Conservation (phyloP, 805 yeast genomes). For the Hanseniaspora vineae region DNA sequence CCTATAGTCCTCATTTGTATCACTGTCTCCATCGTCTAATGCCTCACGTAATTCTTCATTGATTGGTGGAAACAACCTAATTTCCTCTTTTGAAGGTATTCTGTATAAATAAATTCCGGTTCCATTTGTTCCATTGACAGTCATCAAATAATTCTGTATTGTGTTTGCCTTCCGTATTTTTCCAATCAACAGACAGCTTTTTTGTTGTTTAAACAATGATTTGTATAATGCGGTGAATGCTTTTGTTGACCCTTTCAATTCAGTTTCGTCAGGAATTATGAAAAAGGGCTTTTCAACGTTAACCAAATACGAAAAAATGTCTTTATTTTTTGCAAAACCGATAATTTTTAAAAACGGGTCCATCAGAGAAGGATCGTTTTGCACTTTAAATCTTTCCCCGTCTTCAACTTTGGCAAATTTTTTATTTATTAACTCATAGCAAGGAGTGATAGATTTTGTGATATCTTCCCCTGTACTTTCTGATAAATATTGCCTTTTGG, state of each 20-base stretch:
- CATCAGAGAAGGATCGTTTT: constrained; percentile 20
- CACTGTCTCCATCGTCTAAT: neutral
- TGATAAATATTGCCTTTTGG: constrained; percentile 28
- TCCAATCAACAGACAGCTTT: constrained; percentile 66
- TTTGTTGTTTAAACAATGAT: constrained; percentile 36
- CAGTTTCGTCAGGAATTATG: constrained; percentile 53
- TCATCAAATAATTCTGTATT: constrained; percentile 46
- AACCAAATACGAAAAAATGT: constrained; percentile 36
- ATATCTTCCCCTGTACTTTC: constrained; percentile 33
- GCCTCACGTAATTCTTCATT: constrained; percentile 2
- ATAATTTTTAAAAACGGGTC: constrained; percentile 47
- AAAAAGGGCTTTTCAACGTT: constrained; percentile 44
- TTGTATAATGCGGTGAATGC: constrained; percentile 60
- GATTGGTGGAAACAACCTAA: constrained; percentile 47
- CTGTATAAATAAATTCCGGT: constrained; percentile 54
- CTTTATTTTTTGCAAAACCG: constrained; percentile 44
- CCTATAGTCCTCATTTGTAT: constrained; percentile 15
- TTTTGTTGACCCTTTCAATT: constrained; percentile 45
- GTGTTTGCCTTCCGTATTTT: constrained; percentile 35
- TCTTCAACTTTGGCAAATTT: constrained; percentile 28
- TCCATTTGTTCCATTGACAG: constrained; percentile 33
- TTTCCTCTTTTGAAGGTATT: constrained; percentile 65
- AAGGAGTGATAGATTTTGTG: constrained; percentile 22
- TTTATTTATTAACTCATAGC: constrained; percentile 32
- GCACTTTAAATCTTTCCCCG: constrained; percentile 22